Percentiles rank a stretch among this genome's conserved stretches.
These are phyloP conservation scores for Barbatosphaeria neglecta DNA, from an alignment of 495 filamentous ascomycete species.

Conservation along the genomic window DNA sequence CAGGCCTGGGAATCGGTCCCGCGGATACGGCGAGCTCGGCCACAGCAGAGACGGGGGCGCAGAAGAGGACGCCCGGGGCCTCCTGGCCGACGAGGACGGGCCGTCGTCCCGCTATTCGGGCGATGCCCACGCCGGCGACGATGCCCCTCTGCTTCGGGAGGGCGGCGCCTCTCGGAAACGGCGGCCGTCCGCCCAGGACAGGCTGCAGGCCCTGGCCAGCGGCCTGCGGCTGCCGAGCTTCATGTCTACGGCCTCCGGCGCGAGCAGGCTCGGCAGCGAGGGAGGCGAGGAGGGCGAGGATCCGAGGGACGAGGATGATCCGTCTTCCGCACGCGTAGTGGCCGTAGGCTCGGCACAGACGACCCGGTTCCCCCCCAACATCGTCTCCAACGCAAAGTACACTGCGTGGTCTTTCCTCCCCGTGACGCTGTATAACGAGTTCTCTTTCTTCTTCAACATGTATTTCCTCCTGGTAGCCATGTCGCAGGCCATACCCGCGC, in stretches of 20 bases:
- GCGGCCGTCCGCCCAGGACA: slow-evolving; percentile 22
- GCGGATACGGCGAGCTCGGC: slow-evolving; percentile 49
- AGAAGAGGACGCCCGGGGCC: slow-evolving; percentile 44
- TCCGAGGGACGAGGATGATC: slow-evolving; percentile 39
- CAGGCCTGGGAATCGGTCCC: slow-evolving; percentile 33
- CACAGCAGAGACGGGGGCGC: slow-evolving; percentile 35
- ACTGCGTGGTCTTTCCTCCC: slow-evolving; percentile 93
- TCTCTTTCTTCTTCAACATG: slow-evolving; percentile 99
- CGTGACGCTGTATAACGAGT: slow-evolving; percentile 91
- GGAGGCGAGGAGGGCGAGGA: slow-evolving; percentile 21
- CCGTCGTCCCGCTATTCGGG: slow-evolving; percentile 39
- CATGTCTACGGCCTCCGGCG: slow-evolving; percentile 23
- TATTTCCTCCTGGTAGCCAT: slow-evolving; percentile 94
- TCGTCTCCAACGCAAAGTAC: slow-evolving; percentile 95
- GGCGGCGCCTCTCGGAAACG: slow-evolving; percentile 16
- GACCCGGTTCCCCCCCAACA: slow-evolving; percentile 64
- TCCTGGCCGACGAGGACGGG: slow-evolving; percentile 43
- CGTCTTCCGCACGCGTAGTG: slow-evolving; percentile 38
- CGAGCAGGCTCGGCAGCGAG: slow-evolving; percentile 12
- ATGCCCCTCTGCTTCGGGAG: slow-evolving; percentile 50
- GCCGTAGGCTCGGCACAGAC: slow-evolving; percentile 38
- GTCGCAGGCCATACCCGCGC: slow-evolving; percentile 77
- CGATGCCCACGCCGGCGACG: slow-evolving; percentile 45
- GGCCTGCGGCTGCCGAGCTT: slow-evolving; percentile 41
- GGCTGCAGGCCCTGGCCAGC: slow-evolving; percentile 18